These are phyloP conservation scores for Botrytis fabae DNA, from an alignment of 2,329 filamentous ascomycete species.

Conservation along the genomic window DNA sequence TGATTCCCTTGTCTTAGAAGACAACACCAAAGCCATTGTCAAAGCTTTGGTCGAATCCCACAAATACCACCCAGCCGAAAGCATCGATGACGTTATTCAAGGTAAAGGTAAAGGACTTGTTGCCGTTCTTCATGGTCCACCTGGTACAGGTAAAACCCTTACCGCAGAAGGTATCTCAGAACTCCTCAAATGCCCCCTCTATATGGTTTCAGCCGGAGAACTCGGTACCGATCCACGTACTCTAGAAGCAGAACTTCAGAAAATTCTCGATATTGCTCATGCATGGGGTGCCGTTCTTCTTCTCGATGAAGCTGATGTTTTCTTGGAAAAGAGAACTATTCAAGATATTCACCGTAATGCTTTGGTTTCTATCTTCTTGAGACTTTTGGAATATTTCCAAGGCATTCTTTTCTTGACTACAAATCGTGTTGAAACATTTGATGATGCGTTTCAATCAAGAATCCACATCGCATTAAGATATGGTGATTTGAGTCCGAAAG, in stretches of 20 bases:
- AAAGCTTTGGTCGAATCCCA: slow-evolving; percentile 82
- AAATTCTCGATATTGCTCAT: slow-evolving; percentile 82
- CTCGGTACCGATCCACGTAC: slow-evolving; percentile 74
- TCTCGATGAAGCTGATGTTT: slow-evolving; percentile 83
- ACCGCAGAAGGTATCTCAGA: slow-evolving; percentile 87
- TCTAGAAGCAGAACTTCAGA: slow-evolving; percentile 75
- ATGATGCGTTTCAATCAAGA: slow-evolving; percentile 84
- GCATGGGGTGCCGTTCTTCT: slow-evolving; percentile 83
- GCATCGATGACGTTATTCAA: slow-evolving; percentile 78
- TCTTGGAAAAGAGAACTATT: slow-evolving; percentile 78
- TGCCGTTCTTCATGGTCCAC: slow-evolving; percentile 77
- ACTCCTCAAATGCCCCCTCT: slow-evolving; percentile 76
- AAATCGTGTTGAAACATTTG: slow-evolving; percentile 84
- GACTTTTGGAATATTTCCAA: slow-evolving; percentile 87
- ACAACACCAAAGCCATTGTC: slow-evolving; percentile 64
- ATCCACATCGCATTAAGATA: slow-evolving; percentile 82
- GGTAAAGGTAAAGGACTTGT: slow-evolving; percentile 88
- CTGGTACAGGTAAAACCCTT: slow-evolving; percentile 85
- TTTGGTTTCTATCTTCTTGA: slow-evolving; percentile 82
- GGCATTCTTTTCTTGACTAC: slow-evolving; percentile 89
- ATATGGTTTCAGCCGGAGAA: slow-evolving; percentile 81
- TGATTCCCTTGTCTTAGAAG: slow-evolving; percentile 72
- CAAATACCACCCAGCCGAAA: slow-evolving; percentile 77
- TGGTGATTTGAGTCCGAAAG: slow-evolving; percentile 68
- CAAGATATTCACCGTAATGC: slow-evolving; percentile 84